These are phyloP conservation scores for Claviceps purpurea DNA, from an alignment of 2,329 filamentous ascomycete genomes.

Conservation along the genomic window DNA sequence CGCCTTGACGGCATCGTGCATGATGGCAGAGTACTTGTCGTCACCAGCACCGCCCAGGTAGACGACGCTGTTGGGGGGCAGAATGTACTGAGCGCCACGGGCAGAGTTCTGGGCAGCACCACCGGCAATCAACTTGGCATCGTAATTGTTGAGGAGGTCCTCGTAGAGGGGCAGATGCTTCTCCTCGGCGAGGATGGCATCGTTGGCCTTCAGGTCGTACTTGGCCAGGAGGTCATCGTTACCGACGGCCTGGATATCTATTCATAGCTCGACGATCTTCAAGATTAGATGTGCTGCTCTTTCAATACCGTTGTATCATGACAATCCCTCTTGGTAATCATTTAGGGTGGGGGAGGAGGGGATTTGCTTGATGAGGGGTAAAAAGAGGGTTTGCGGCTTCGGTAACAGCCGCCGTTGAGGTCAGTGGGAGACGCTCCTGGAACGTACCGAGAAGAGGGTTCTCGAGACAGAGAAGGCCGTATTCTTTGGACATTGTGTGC, in stretches of 20 bases:
- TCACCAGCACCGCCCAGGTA: slow-evolving; percentile 90
- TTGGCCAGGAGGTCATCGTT: slow-evolving; percentile 77
- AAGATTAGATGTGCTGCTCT: background rate
- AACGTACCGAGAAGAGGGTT: slow-evolving; percentile 84
- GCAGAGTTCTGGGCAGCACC: slow-evolving; percentile 97
- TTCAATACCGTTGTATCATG: background rate
- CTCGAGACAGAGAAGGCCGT: slow-evolving; percentile 83
- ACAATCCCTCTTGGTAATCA: background rate
- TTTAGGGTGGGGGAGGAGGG: background rate
- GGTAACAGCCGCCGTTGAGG: background rate
- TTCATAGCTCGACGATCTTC: background rate
- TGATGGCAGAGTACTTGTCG: slow-evolving; percentile 87
- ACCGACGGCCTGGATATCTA: slow-evolving; percentile 83
- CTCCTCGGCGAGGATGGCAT: slow-evolving; percentile 90
- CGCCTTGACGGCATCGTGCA: slow-evolving; percentile 72
- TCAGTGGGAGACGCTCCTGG: background rate
- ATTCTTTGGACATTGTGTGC: slow-evolving; percentile 61
- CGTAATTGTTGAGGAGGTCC: slow-evolving; percentile 81
- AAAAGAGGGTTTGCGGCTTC: background rate
- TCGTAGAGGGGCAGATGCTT: slow-evolving; percentile 86
- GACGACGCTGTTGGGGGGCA: slow-evolving; percentile 76
- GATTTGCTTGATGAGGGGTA: background rate
- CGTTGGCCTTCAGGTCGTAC: slow-evolving; percentile 89
- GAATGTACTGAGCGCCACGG: slow-evolving; percentile 90
- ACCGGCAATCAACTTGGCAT: slow-evolving; percentile 88